phyloP scores from a whole-genome alignment of 1,284 basidiomycete genomes.

The Microstroma glucosiphilum region DNA sequence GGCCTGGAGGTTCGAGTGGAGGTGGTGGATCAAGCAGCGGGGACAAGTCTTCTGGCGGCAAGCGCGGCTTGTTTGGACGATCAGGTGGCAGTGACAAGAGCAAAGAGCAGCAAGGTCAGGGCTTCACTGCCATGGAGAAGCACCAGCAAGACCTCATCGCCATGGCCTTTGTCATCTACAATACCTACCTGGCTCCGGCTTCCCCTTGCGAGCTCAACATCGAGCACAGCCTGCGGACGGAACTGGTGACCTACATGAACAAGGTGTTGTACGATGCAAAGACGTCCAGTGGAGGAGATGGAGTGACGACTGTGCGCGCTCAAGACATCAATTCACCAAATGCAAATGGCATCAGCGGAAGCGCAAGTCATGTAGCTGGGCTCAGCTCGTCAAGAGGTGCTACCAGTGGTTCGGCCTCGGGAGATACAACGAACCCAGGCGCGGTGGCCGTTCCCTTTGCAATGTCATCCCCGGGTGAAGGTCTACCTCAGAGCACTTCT shows the following conservation, averaged over 20 bases:
- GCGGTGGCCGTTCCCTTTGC: no score
- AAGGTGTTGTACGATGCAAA: slow-evolving; percentile 50
- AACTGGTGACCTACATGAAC: slow-evolving; percentile 84
- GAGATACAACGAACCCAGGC: background rate
- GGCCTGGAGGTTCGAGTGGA: slow-evolving; percentile 10
- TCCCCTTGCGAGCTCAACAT: slow-evolving; percentile 96
- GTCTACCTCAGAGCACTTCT: background rate
- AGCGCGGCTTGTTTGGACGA: slow-evolving; percentile 31
- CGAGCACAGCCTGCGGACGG: slow-evolving; percentile 88
- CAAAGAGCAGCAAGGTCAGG: slow-evolving; percentile 9
- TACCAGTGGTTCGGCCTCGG: background rate
- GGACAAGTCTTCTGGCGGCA: slow-evolving; percentile 19
- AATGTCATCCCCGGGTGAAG: background rate
- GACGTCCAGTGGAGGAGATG: slow-evolving; percentile 17
- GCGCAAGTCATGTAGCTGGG: background rate
- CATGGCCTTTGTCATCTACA: slow-evolving; percentile 88
- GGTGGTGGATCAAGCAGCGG: slow-evolving; percentile 13
- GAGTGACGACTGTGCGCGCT: slow-evolving; percentile 9
- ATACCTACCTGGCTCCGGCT: slow-evolving; percentile 88
- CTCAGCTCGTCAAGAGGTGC: background rate
- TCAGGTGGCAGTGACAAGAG: background rate
- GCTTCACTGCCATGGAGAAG: slow-evolving; percentile 70
- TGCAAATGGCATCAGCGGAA: background rate
- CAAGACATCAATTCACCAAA: slow-evolving; percentile 7
- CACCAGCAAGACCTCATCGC: slow-evolving; percentile 92